Conservation (phyloP, 2,329 filamentous ascomycete species). For the Neofusicoccum ribis region DNA sequence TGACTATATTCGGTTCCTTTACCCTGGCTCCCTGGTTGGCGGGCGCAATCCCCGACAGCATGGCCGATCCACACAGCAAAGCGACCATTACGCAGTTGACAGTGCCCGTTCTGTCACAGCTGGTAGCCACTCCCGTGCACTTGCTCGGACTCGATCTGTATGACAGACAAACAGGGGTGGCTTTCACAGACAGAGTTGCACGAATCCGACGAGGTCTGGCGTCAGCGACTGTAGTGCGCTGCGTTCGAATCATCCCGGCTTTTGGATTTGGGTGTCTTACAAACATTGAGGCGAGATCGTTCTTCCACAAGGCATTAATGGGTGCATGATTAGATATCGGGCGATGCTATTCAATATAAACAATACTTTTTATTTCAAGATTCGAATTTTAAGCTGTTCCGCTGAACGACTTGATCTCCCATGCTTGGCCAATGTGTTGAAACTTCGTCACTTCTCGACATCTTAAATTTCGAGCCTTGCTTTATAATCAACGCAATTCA, state of each 20-base stretch:
- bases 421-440: too few species aligned
- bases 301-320: conserved; percentile 22
- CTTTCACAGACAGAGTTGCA: conserved; percentile 7
- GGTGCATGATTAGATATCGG: not conserved
- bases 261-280: conserved; percentile 31
- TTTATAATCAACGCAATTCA: too few species aligned
- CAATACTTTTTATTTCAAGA: too few species aligned
- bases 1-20: conserved; percentile 34
- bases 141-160: conserved; percentile 31
- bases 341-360: too few species aligned
- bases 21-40: conserved; percentile 31
- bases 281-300: conserved; percentile 28
- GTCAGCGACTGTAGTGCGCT: conserved; percentile 29
- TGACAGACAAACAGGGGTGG: conserved; percentile 17
- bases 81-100: conserved; percentile 29
- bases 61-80: conserved; percentile 24
- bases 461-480: too few species aligned
- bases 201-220: conserved; percentile 25
- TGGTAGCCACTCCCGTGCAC: conserved; percentile 31
- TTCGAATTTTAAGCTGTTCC: too few species aligned
- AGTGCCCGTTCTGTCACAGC: conserved; percentile 31
- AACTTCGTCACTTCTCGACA: too few species aligned
- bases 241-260: conserved; percentile 32
- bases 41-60: conserved; percentile 24
- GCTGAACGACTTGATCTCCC: too few species aligned